Evolutionary conservation across 2,329 filamentous ascomycete species (phyloP), one percentile per base, ranked within the genome.

Genomic region (Trichoderma polysporum): DNA sequence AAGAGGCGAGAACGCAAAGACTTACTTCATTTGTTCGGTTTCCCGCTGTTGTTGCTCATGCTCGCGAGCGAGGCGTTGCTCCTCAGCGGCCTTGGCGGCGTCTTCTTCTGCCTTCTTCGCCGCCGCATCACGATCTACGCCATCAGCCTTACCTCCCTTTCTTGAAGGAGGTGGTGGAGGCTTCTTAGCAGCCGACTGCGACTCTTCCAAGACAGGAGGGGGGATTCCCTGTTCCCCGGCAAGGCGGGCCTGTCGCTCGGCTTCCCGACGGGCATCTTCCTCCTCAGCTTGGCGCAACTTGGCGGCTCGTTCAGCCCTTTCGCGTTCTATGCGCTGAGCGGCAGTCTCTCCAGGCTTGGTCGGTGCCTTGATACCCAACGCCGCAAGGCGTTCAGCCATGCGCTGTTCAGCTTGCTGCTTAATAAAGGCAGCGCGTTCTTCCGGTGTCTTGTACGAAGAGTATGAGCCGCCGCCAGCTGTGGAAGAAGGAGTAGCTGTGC

Each of bases 391-490:
- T 78, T 98, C 95, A 39, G 95, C 94, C 91, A 99, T 98, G 68
- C 94, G 92, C 76, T 94, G 92, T 77, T 98, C 94, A 9, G 95
- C 96, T 77, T 97, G 94, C 77, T 97, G 94, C 77, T 96, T 97
- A 75, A 98, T 97, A 74, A 96, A 97, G 5, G 94, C 93, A 39
- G 96, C 93, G 65, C 95, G 88, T 74, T 99, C 94, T 78, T 98
- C 94, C 0, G 94, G 91, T 0, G 94, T 97, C 79, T 91, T 92
- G 77, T 95, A 96, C 4, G 92, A 87, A 2, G 92, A 86, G 75
- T 97, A 96, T 0, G 91, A 90, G 2, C 88, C 87, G 33, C 87
- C 85, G 35, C 87, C 85, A 22, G 82, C 37, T 9, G 66, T 82
- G 25, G 85, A 79, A 22, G 78, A 74, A 5, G 77, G 74, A 8